A percentile compares a stretch with the other conserved stretches of the same genome.
Conservation (phyloP, 768 basidiomycete species). For the Macrolepiota dolichaula region DNA sequence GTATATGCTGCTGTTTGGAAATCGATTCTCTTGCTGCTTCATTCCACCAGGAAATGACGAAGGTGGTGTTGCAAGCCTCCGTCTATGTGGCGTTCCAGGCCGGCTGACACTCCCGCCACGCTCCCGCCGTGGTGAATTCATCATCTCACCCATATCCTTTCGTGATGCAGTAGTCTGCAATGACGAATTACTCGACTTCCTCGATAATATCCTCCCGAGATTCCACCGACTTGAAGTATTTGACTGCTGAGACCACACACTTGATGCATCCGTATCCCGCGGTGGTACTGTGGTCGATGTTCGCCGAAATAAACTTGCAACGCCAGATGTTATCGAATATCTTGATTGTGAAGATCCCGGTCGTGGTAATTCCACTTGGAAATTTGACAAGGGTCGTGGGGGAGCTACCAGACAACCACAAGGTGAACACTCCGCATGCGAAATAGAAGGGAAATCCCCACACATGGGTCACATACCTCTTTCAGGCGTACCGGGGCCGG, state of each 20-base stretch:
- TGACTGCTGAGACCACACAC: constrained; percentile 36
- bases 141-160: constrained; percentile 28
- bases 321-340: constrained; percentile 46
- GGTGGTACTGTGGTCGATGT: constrained; percentile 25
- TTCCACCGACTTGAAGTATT: constrained; percentile 36
- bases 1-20: constrained; percentile 29
- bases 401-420: constrained; percentile 21
- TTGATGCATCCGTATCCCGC: constrained; percentile 50
- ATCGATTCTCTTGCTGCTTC: constrained; percentile 35
- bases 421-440: not conserved
- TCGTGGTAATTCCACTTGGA: constrained; percentile 39
- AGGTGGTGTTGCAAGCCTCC: constrained; percentile 45
- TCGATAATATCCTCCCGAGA: constrained; percentile 35
- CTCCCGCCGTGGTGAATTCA: constrained; percentile 40
- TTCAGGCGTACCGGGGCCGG: constrained; percentile 19
- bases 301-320: constrained; percentile 48
- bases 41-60: constrained; percentile 49
- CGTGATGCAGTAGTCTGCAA: constrained; percentile 41
- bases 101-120: constrained; percentile 40
- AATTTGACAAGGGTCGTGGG: constrained; percentile 34
- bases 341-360: constrained; percentile 53
- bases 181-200: constrained; percentile 48
- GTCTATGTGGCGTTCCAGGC: constrained; percentile 46
- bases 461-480: constrained; percentile 26
- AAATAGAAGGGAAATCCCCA: not conserved